Percentiles rank a stretch among this genome's conserved stretches.
Conservation (phyloP, 495 filamentous ascomycete species). For the Penicillium riverlandense region DNA sequence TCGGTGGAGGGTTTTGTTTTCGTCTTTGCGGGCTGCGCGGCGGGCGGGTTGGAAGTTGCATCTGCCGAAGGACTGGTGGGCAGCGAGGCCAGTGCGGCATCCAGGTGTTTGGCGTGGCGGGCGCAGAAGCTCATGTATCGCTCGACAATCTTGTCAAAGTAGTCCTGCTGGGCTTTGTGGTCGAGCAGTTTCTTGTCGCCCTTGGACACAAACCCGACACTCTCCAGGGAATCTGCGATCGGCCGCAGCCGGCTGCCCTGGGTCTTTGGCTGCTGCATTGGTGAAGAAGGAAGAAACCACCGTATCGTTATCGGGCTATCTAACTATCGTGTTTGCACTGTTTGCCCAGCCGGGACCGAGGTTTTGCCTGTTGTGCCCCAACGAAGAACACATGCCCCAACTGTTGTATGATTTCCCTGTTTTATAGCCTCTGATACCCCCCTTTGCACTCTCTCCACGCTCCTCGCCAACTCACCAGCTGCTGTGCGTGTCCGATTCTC, state of each 20-base stretch:
- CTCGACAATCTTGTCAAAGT: constrained; percentile 78
- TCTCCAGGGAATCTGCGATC: constrained; percentile 65
- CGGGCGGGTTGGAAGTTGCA: constrained; percentile 34
- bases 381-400: constrained; percentile 13
- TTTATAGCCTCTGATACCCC: background rate
- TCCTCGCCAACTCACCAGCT: no score
- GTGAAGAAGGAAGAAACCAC: constrained; percentile 1
- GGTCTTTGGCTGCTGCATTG: constrained; percentile 14
- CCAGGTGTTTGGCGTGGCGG: constrained; percentile 58
- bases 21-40: constrained; percentile 13
- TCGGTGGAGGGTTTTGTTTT: constrained; percentile 10
- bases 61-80: constrained; percentile 36
- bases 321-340: constrained; percentile 7
- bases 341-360: constrained; percentile 17
- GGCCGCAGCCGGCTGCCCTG: constrained; percentile 63
- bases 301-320: constrained; percentile 1
- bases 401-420: constrained; percentile 10
- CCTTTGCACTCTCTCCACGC: no score
- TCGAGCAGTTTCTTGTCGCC: constrained; percentile 76
- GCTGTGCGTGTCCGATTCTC: no score
- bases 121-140: constrained; percentile 86
- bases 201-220: constrained; percentile 78
- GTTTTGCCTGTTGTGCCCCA: constrained; percentile 14
- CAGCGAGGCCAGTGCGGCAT: constrained; percentile 64
- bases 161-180: constrained; percentile 66